phyloP scores from a whole-genome alignment of 148 eudicot genomes.

The Nepenthes mirabilis region DNA sequence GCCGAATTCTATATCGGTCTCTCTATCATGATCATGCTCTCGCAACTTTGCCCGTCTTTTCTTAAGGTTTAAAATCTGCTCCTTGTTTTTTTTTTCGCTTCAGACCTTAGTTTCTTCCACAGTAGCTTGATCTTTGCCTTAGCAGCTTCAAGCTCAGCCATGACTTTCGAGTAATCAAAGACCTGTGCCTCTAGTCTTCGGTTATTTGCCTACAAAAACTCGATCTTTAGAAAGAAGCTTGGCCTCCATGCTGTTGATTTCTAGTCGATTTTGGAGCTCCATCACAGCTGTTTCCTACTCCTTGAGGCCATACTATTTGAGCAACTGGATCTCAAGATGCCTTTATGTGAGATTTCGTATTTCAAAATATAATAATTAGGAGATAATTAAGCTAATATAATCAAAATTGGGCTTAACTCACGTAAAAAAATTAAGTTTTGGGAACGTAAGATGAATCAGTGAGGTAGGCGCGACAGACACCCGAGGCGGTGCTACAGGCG shows the following conservation, averaged over 20 bases:
- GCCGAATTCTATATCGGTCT: conserved; percentile 13
- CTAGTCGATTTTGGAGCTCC: too few species aligned
- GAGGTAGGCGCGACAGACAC: too few species aligned
- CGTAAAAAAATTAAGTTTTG: too few species aligned
- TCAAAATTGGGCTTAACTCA: too few species aligned
- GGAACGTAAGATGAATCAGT: too few species aligned
- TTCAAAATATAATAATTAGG: too few species aligned
- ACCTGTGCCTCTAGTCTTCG: conserved; percentile 47
- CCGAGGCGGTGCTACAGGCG: too few species aligned
- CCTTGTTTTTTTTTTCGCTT: conserved; percentile 45
- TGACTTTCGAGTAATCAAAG: conserved; percentile 44
- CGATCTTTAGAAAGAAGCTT: conserved; percentile 54
- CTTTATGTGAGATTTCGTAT: conserved; percentile 8
- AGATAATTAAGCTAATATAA: too few species aligned
- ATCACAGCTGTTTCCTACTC: too few species aligned
- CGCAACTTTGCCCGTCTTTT: conserved; percentile 44
- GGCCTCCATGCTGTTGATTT: background rate
- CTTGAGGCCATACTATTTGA: conserved; percentile 42
- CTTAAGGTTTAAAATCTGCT: conserved; percentile 45
- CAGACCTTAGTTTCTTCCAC: conserved; percentile 52
- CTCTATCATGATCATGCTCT: conserved; percentile 27
- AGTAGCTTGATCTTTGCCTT: conserved; percentile 51
- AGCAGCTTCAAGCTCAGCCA: conserved; percentile 65
- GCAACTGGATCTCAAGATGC: conserved; percentile 54
- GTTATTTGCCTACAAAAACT: conserved; percentile 59